Evolutionary conservation across 139 green algal species (phyloP), one percentile per base, ranked within the genome.

Genomic region (Trebouxia sp.): DNA sequence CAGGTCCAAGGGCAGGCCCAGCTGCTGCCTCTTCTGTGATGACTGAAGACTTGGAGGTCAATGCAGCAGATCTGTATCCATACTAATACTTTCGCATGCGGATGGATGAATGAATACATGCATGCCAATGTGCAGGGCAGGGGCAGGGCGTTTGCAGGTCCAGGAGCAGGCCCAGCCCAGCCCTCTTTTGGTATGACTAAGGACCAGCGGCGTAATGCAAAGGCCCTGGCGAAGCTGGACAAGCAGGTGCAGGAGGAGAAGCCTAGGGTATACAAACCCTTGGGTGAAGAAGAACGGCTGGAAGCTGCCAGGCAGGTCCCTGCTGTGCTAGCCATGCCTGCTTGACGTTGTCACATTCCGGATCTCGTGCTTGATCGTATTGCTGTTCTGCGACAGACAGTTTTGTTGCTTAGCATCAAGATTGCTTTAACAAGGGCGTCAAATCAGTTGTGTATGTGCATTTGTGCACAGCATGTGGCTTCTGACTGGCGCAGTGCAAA

Each of bases 161-260:
- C 8, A 17, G 47, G 47, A 43, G 32, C 62, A 35, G 32, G 32
- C 62, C 10, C 17, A 10, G 43, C 32, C 62, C 62, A 32, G 9
- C 62, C 62, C 20, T 26, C 35, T 14, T 28, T 35, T 30, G 62
- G 62, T 35, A 72, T 43, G 35, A 72, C 32, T 8, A 72, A 67
- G 47, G 35, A 65, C 14, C 48, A 80, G 39, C 30, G 38, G 17
- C 30, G 30, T 15, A 65, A 80, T 8, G 35, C 35, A 6, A 56
- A 62, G 26, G 69, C 42, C 17, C 65, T 65, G 56, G n/a, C 58
- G n/a, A 76, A 82, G 77, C 38, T 55, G 41, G 45, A 74, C 38
- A 83, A 82, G 77, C 37, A 43, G 41, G 39, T 65, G n/a, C n/a
- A 82, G 39, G 38, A 38, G 11, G 58, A 82, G 41, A 35, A 69